A percentile compares a stretch with the other conserved stretches of the same genome.
Evolutionary conservation across 805 yeast genomes (phyloP).

Genomic region (Pichia phayaonensis): DNA sequence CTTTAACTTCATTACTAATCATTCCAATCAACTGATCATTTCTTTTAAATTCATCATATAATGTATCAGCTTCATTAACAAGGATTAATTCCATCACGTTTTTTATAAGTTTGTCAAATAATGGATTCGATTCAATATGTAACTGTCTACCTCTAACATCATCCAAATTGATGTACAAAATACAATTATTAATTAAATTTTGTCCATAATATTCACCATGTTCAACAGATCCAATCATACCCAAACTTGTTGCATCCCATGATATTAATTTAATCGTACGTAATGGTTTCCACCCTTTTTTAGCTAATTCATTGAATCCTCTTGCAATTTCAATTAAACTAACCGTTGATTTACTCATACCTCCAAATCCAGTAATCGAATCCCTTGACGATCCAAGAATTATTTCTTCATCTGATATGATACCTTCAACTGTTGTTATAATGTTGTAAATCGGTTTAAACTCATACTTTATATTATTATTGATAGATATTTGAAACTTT

Average conservation of each 20-base stretch:
- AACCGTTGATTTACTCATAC: slow-evolving; percentile 43
- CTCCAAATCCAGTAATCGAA: slow-evolving; percentile 43
- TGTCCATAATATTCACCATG: slow-evolving; percentile 42
- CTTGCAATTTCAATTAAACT: slow-evolving; percentile 45
- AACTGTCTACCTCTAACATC: slow-evolving; percentile 48
- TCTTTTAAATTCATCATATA: slow-evolving; percentile 42
- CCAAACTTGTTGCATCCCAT: slow-evolving; percentile 43
- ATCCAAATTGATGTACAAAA: slow-evolving; percentile 46
- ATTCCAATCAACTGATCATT: slow-evolving; percentile 31
- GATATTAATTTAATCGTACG: slow-evolving; percentile 32
- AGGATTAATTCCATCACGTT: slow-evolving; percentile 41
- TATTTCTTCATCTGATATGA: slow-evolving; percentile 43
- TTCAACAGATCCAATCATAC: slow-evolving; percentile 49
- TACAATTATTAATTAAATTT: slow-evolving; percentile 33
- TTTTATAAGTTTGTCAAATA: slow-evolving; percentile 38
- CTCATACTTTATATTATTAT: slow-evolving; percentile 34
- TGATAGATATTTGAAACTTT: slow-evolving; percentile 28
- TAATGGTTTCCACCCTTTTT: slow-evolving; percentile 39
- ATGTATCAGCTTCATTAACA: slow-evolving; percentile 32
- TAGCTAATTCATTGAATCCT: slow-evolving; percentile 37
- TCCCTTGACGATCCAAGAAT: slow-evolving; percentile 53
- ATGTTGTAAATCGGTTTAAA: slow-evolving; percentile 42
- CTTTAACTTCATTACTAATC: slow-evolving; percentile 43
- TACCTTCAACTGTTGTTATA: slow-evolving; percentile 48
- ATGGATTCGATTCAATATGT: slow-evolving; percentile 46